Conservation (phyloP, 352 stramenopile genomes). For the Albugo candida region DNA sequence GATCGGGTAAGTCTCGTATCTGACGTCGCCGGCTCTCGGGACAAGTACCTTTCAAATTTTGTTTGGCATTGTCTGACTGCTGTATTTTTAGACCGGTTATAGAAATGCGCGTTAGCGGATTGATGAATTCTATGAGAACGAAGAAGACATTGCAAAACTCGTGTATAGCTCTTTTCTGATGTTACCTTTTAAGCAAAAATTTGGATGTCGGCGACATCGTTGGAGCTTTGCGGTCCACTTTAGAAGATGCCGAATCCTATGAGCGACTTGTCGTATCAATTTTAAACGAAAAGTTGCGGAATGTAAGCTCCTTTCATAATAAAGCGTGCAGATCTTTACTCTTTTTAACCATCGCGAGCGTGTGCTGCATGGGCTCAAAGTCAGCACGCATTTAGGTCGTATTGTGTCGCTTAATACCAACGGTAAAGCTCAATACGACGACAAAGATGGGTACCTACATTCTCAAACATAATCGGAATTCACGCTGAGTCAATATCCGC, state of each 20-base stretch:
- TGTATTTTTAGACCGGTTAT: no score
- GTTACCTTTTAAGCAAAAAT: no score
- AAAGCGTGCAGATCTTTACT: background rate
- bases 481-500: background rate
- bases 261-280: slow-evolving; percentile 54
- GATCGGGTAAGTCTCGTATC: no score
- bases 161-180: no score
- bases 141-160: no score
- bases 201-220: slow-evolving; percentile 66
- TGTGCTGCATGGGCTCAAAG: slow-evolving; percentile 66
- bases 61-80: no score
- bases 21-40: no score
- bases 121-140: no score
- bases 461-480: background rate
- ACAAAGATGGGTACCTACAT: slow-evolving; percentile 31
- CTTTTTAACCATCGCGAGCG: slow-evolving; percentile 36
- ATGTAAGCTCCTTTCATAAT: slow-evolving; percentile 23
- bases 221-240: slow-evolving; percentile 66
- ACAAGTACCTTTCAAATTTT: no score
- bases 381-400: slow-evolving; percentile 56
- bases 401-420: slow-evolving; percentile 47
- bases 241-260: slow-evolving; percentile 63
- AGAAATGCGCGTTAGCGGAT: no score
- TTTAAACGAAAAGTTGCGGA: slow-evolving; percentile 57
- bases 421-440: slow-evolving; percentile 58